Percentiles rank a stretch among this genome's conserved stretches.
Conservation (phyloP, 2,329 filamentous ascomycete genomes). For the Colletotrichum simmondsii region DNA sequence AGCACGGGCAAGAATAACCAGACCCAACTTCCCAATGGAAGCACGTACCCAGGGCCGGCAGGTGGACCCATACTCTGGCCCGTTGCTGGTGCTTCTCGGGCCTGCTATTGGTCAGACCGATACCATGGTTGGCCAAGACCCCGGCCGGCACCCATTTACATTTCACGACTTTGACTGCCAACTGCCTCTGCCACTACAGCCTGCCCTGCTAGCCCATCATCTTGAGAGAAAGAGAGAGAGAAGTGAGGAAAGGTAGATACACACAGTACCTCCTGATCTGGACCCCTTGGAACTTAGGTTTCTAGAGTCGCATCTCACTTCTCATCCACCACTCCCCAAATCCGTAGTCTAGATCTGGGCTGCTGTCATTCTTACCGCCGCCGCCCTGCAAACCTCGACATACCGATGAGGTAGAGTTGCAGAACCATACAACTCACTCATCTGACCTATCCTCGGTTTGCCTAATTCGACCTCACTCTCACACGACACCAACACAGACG, state of each 20-base stretch:
- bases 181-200: slow-evolving; percentile 2
- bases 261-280: neutral
- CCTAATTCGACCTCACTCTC: slow-evolving; percentile 8
- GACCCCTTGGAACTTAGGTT: neutral
- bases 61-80: slow-evolving; percentile 10
- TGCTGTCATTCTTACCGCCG: neutral
- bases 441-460: neutral
- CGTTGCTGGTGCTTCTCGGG: neutral
- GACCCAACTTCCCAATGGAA: neutral
- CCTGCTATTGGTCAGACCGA: slow-evolving; percentile 26
- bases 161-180: slow-evolving; percentile 12
- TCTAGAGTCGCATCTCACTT: neutral
- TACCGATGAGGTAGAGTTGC: neutral
- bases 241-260: neutral
- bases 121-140: slow-evolving; percentile 28
- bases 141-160: slow-evolving; percentile 21
- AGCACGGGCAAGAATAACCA: slow-evolving; percentile 11
- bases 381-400: neutral
- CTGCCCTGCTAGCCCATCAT: slow-evolving; percentile 10
- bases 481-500: neutral
- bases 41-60: slow-evolving; percentile 1
- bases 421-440: neutral
- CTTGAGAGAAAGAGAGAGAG: neutral
- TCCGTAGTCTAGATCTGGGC: slow-evolving; percentile 4
- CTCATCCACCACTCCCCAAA: neutral